phyloP scores from a whole-genome alignment of 208 protist genomes.

The Leishmania guyanensis region DNA sequence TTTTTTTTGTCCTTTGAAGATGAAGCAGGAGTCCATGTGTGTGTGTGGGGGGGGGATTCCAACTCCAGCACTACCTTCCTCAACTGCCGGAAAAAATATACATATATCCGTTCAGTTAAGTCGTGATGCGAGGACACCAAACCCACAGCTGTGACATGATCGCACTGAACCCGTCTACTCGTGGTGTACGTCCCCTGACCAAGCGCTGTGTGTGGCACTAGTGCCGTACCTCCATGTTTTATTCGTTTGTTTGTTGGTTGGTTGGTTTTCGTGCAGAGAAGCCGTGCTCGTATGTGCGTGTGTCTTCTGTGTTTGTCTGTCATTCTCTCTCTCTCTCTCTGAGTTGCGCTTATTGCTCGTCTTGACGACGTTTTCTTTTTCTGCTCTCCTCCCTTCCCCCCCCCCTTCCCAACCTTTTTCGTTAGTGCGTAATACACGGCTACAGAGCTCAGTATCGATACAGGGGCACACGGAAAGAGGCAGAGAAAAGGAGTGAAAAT shows the following conservation, averaged over 20 bases:
- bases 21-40: background rate
- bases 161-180: background rate
- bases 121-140: background rate
- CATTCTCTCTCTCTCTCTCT: no score
- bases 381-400: background rate
- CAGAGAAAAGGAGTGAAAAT: background rate
- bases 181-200: background rate
- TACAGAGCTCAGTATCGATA: no score
- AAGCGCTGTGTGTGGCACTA: background rate
- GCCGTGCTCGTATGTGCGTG: conserved; percentile 2
- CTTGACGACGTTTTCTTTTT: background rate
- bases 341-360: background rate
- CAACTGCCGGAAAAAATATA: background rate
- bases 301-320: background rate
- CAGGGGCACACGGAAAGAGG: background rate
- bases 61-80: background rate
- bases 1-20: background rate
- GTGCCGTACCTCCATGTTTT: no score
- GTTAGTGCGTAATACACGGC: background rate
- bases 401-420: background rate
- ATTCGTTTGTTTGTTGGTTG: background rate
- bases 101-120: background rate
- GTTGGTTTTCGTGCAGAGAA: background rate
- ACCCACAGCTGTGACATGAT: background rate
- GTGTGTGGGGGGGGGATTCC: background rate